Base-by-base conservation (phyloP, 371 early-diverging fungal genomes). In the Coemansia sp. region DNA sequence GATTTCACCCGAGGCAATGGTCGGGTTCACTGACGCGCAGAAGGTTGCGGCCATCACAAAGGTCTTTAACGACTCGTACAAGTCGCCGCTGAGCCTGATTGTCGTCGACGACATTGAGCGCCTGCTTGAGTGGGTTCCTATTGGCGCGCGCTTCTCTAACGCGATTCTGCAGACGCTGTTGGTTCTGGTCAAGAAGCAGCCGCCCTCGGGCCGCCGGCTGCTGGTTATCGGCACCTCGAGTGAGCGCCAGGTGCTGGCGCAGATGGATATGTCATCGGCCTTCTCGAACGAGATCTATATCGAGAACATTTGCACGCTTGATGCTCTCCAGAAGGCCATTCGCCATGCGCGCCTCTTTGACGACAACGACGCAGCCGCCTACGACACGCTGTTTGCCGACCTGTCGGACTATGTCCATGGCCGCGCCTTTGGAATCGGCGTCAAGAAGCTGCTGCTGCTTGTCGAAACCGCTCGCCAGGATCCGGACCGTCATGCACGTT, bases 71-170 rank as follows among this genome's bases (percentile, higher is more conserved):
- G 99, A 99, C 80, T 94, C 99, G 6, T 99, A 99, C 86, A 97
- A 97, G 77, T 98, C 98, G 11, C 94, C 97, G 11, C 77, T 91
- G 54, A 93, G 97, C 77, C 87, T 97, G 26, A 91, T 99, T 65
- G 95, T 99, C 16, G 84, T 99, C 58, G 99, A 99, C 77, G 88
- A 95, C 54, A 90, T 99, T 54, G 99, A 99, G 81, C 87, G 96
- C 39, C 79, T 99, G 5, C 78, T 97, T 84, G 99, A 99, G 61
- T 99, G 93, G 88, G 99, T 98, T 0, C 87, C 92, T 3, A 97
- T 99, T 72, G 99, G 99, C 3, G 97, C 99, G 20, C 86, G 99
- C 31, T 99, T 99, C 80, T 96, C 97, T 34, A 99, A 99, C 80
- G 72, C 85, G 2, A 91, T 99, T 3, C 81, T 99, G 14, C 99